Conservation (phyloP, 2,329 filamentous ascomycete genomes). For the Hymenoscyphus scutula region DNA sequence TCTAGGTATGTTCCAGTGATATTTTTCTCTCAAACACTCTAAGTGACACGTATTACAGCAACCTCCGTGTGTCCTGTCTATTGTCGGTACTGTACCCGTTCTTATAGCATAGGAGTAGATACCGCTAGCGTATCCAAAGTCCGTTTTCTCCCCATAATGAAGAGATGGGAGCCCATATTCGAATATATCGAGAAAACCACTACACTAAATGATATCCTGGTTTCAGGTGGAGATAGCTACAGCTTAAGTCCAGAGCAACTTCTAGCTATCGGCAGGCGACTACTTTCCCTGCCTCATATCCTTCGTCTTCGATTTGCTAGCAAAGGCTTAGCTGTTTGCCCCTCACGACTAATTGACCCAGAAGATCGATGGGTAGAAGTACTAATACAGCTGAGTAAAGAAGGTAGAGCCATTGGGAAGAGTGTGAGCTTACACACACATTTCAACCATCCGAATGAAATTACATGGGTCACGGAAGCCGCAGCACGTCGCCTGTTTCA, state of each 20-base stretch:
- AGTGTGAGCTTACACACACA: constrained; percentile 63
- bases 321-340: constrained; percentile 60
- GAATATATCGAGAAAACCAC: constrained; percentile 52
- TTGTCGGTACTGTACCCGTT: constrained; percentile 61
- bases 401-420: constrained; percentile 53
- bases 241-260: constrained; percentile 54
- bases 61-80: constrained; percentile 61
- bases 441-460: constrained; percentile 61
- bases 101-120: constrained; percentile 55
- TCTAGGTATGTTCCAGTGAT: constrained; percentile 44
- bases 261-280: constrained; percentile 50
- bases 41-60: constrained; percentile 39
- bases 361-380: constrained; percentile 53
- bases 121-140: constrained; percentile 51
- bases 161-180: constrained; percentile 56
- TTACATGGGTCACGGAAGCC: constrained; percentile 56
- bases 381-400: constrained; percentile 50
- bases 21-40: not conserved
- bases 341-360: constrained; percentile 52
- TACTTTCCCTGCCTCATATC: constrained; percentile 57
- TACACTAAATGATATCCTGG: constrained; percentile 55
- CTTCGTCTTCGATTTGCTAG: constrained; percentile 59
- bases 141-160: constrained; percentile 40
- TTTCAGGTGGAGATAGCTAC: constrained; percentile 62
- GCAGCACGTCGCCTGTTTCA: constrained; percentile 51